Evolutionary conservation across 2,329 filamentous ascomycete genomes (phyloP).

Genomic region (Exophiala sideris): DNA sequence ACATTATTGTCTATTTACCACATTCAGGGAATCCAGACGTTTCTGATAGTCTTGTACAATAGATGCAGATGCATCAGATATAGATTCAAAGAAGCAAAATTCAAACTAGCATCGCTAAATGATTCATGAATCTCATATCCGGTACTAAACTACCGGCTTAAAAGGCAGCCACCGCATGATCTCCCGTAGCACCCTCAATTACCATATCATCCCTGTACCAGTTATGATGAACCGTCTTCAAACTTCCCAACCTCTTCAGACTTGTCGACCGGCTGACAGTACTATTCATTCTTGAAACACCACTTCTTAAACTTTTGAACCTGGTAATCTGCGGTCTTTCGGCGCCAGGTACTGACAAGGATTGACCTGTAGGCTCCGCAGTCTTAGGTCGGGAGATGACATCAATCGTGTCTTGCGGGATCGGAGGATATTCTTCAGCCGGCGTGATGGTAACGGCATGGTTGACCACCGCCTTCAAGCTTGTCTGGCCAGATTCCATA

Average conservation of each 20-base stretch:
- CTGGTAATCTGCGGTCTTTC: conserved; percentile 25
- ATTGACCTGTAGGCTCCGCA: conserved; percentile 6
- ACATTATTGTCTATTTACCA: too few species aligned
- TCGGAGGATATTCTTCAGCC: conserved; percentile 3
- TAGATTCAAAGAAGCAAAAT: neutral
- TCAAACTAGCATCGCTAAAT: conserved; percentile 3
- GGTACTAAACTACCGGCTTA: conserved; percentile 6
- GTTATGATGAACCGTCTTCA: conserved; percentile 27
- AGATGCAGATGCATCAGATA: neutral
- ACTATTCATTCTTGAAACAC: conserved; percentile 23
- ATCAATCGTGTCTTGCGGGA: conserved; percentile 18
- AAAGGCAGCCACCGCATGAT: conserved; percentile 24
- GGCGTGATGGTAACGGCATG: conserved; percentile 5
- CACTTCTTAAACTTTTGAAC: conserved; percentile 28
- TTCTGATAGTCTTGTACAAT: too few species aligned
- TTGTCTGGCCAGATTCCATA: conserved; percentile 12
- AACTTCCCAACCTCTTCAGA: conserved; percentile 78
- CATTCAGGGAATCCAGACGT: too few species aligned
- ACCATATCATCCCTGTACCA: conserved; percentile 28
- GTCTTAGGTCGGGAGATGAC: conserved; percentile 16
- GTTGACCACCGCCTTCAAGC: conserved; percentile 10
- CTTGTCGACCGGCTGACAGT: conserved; percentile 82
- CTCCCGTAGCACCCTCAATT: conserved; percentile 20
- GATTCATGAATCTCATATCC: conserved; percentile 3
- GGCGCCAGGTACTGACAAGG: conserved; percentile 14